Percentiles rank a stretch among this genome's conserved stretches.
These are phyloP conservation scores for Nelumbo lutea DNA, from an alignment of 164 flowering plant genomes.

Conservation along the genomic window DNA sequence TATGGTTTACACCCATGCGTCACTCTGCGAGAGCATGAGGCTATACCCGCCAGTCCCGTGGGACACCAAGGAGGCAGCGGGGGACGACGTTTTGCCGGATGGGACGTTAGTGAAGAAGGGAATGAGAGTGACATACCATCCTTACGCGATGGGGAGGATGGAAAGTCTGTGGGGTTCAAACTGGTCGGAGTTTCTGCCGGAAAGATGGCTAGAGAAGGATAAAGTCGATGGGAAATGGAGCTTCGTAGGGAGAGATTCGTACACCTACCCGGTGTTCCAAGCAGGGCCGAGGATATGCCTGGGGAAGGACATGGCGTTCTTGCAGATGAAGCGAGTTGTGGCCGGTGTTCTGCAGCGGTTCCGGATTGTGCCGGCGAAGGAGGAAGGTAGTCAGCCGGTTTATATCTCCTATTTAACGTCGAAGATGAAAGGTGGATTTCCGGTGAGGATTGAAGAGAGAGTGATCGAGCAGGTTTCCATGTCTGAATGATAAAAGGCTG, in stretches of 20 bases:
- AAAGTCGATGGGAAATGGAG: slow-evolving; percentile 17
- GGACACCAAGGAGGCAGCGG: slow-evolving; percentile 33
- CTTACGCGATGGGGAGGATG: slow-evolving; percentile 59
- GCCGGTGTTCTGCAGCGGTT: slow-evolving; percentile 20
- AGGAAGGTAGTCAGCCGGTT: slow-evolving; percentile 16
- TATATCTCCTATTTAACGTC: slow-evolving; percentile 10
- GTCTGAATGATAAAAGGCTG: too few relatives aligned
- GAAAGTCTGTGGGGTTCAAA: slow-evolving; percentile 44
- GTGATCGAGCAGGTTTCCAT: too few relatives aligned
- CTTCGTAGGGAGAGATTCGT: slow-evolving; percentile 26
- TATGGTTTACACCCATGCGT: slow-evolving; percentile 44
- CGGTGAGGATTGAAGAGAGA: slow-evolving; percentile 9
- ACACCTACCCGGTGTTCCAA: slow-evolving; percentile 24
- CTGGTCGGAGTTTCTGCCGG: slow-evolving; percentile 35
- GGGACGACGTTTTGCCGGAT: slow-evolving; percentile 52
- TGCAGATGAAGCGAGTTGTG: slow-evolving; percentile 18
- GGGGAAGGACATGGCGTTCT: slow-evolving; percentile 14
- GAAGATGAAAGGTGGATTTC: slow-evolving; percentile 21
- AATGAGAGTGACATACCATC: slow-evolving; percentile 33
- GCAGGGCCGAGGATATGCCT: slow-evolving; percentile 27
- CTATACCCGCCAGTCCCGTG: slow-evolving; percentile 48
- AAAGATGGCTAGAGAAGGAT: slow-evolving; percentile 32
- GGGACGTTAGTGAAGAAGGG: slow-evolving; percentile 51
- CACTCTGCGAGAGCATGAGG: slow-evolving; percentile 51
- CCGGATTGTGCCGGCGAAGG: slow-evolving; percentile 15